phyloP scores from a whole-genome alignment of 2,329 filamentous ascomycete species.

The Hymenoscyphus infarciens region DNA sequence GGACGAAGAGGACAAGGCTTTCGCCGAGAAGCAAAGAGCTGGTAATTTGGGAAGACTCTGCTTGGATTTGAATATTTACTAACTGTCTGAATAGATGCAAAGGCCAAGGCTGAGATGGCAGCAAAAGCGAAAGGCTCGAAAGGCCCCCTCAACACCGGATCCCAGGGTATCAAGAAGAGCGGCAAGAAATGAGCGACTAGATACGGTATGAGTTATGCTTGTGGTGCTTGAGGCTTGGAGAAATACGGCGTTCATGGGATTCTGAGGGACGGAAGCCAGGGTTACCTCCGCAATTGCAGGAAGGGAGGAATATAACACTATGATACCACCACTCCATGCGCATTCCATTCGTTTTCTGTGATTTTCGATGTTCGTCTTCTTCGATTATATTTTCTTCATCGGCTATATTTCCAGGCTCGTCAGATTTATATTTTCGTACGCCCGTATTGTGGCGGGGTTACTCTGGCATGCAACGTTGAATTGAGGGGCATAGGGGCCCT shows the following conservation, averaged over 20 bases:
- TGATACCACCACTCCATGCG: background rate
- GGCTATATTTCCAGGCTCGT: too few species aligned
- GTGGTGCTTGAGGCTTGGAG: constrained; percentile 7
- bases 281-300: background rate
- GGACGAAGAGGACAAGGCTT: constrained; percentile 83
- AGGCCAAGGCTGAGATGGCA: constrained; percentile 81
- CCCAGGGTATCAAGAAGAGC: constrained; percentile 95
- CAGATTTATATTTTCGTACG: background rate
- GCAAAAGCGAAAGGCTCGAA: constrained; percentile 74
- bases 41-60: constrained; percentile 52
- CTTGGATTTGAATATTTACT: constrained; percentile 6
- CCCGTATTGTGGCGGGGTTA: background rate
- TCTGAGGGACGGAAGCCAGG: constrained; percentile 6
- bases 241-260: constrained; percentile 16
- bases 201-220: background rate
- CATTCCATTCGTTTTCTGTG: background rate
- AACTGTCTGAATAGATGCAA: constrained; percentile 56
- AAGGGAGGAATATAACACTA: background rate
- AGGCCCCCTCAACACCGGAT: constrained; percentile 79
- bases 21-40: constrained; percentile 77
- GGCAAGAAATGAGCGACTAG: constrained; percentile 73
- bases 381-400: background rate
- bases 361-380: background rate
- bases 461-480: too few species aligned
- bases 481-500: too few species aligned